phyloP scores from a whole-genome alignment of 2,329 filamentous ascomycete species.

The Fusarium decemcellulare region DNA sequence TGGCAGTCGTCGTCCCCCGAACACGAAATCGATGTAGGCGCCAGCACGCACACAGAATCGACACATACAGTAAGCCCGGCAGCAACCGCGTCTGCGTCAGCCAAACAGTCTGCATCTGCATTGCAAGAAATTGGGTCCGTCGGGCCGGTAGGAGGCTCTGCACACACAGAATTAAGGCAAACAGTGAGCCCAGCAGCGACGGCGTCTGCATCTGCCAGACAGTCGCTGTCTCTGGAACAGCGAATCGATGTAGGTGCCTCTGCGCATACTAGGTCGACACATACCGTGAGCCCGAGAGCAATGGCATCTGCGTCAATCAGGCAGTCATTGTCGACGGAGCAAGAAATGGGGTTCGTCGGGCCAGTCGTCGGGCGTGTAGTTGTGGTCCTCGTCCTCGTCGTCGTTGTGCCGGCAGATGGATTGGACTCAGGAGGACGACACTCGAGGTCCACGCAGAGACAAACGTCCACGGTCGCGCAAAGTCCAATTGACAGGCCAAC shows the following conservation, averaged over 20 bases:
- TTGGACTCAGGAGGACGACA: constrained; percentile 11
- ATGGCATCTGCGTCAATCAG: not conserved
- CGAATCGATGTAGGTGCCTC: not conserved
- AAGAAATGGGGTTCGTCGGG: not conserved
- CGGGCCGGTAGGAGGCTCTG: not conserved
- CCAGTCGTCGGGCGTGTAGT: not conserved
- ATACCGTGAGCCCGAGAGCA: no score
- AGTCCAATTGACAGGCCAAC: constrained; percentile 1
- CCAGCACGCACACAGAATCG: no score
- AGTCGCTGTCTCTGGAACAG: no score
- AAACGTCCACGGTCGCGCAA: constrained; percentile 6
- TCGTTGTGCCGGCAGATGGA: not conserved
- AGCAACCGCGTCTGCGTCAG: no score
- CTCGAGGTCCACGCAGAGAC: constrained; percentile 10
- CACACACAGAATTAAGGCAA: no score
- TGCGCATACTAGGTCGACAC: no score
- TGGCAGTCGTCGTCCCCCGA: no score
- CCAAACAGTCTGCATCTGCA: no score
- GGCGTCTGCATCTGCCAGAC: not conserved
- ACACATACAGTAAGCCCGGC: no score
- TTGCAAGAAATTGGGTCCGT: no score
- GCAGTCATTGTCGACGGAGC: constrained; percentile 24
- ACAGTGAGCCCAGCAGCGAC: not conserved
- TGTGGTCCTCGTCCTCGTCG: no score
- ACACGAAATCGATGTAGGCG: no score